Conservation (phyloP, 116 monocot genomes). For the Papilionanthe hybrid region DNA sequence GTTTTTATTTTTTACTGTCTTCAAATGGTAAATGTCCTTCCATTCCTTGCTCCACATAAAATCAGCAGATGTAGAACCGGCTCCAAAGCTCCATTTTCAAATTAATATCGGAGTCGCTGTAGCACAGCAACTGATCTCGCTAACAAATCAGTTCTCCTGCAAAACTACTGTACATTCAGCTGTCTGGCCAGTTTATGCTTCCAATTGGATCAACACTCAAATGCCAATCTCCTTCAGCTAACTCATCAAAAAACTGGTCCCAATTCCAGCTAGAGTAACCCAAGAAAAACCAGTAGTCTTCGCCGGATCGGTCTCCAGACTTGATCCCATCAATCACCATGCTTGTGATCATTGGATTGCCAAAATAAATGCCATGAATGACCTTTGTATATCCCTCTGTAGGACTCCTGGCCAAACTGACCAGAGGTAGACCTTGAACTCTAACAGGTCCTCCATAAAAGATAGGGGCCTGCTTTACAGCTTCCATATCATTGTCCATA, state of each 20-base stretch:
- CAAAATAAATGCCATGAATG: constrained; percentile 46
- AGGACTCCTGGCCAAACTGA: constrained; percentile 53
- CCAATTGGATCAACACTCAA: constrained; percentile 18
- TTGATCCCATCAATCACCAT: constrained; percentile 40
- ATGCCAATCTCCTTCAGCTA: constrained; percentile 64
- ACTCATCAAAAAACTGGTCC: constrained; percentile 73
- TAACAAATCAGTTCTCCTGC: no score
- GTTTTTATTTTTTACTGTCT: no score
- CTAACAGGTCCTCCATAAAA: constrained; percentile 80
- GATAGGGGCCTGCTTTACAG: constrained; percentile 50
- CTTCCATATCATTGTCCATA: constrained; percentile 27
- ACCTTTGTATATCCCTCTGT: constrained; percentile 45
- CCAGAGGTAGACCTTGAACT: constrained; percentile 44
- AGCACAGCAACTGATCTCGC: no score
- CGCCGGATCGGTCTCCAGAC: constrained; percentile 35
- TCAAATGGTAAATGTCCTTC: no score
- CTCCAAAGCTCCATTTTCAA: no score
- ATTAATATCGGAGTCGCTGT: no score
- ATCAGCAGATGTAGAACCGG: no score
- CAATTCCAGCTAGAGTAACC: constrained; percentile 76
- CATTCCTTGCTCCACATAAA: no score
- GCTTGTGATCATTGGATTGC: constrained; percentile 50
- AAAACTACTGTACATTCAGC: not conserved
- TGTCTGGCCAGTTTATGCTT: not conserved
- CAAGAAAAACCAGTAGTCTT: constrained; percentile 70